A percentile compares a stretch with the other conserved stretches of the same genome.
Evolutionary conservation across 257 asterid species (phyloP).

Genomic region (Forsythia suspensa): DNA sequence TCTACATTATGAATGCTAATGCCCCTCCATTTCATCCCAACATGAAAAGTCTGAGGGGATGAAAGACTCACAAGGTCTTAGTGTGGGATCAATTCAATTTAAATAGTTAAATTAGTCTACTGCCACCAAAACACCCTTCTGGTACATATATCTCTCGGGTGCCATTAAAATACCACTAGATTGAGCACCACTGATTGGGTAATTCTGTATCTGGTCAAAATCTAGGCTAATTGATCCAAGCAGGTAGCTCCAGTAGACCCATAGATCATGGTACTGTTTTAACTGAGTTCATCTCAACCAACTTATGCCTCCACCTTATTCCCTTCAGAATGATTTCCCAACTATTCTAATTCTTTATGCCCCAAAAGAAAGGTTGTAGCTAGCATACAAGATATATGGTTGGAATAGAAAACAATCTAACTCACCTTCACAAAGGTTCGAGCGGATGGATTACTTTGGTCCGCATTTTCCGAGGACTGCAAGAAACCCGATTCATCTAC

Average conservation of each 20-base stretch:
- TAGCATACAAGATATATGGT: not conserved
- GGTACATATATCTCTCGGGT: not conserved
- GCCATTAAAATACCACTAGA: not conserved
- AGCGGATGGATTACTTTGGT: conserved; percentile 52
- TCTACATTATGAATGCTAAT: not conserved
- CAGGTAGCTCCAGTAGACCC: not conserved
- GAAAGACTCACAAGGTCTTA: not conserved
- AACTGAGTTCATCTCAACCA: not conserved
- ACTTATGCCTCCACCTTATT: not conserved
- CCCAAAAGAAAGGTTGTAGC: not conserved
- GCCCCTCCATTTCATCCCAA: not conserved
- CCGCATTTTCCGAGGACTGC: conserved; percentile 82
- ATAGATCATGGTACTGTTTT: not conserved
- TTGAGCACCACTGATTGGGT: not conserved
- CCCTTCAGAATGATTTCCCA: not conserved
- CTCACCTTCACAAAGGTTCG: conserved; percentile 91
- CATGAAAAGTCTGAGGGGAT: not conserved
- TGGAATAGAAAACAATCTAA: not conserved
- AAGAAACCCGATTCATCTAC: conserved; percentile 85
- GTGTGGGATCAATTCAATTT: not conserved
- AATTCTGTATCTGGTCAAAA: not conserved
- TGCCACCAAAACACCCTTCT: not conserved
- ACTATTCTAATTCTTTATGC: not conserved
- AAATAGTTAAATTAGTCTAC: not conserved
- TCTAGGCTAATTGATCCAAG: not conserved